phyloP scores from a whole-genome alignment of 371 early-diverging fungal species.

The Polyrhizophydium stewartii region DNA sequence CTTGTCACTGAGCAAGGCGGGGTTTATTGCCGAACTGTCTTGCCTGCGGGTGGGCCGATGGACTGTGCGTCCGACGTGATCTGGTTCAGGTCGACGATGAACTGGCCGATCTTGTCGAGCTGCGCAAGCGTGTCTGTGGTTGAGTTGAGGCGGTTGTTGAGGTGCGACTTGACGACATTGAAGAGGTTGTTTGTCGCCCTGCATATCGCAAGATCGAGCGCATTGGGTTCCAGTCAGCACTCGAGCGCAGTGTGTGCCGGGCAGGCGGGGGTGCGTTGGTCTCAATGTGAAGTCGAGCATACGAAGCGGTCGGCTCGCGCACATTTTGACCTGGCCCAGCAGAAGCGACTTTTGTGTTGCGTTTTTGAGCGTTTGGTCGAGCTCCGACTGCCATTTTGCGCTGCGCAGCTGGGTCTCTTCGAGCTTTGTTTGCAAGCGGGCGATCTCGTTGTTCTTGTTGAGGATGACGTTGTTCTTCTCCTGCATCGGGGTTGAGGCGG shows the following conservation, averaged over 20 bases:
- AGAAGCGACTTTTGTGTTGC: slow-evolving; percentile 43
- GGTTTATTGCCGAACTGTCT: too few relatives aligned
- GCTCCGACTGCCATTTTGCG: slow-evolving; percentile 42
- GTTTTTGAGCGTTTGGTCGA: slow-evolving; percentile 39
- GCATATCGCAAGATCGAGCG: background rate
- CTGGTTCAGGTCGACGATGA: slow-evolving; percentile 29
- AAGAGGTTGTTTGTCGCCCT: slow-evolving; percentile 47
- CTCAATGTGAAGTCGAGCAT: too few relatives aligned
- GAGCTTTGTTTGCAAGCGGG: slow-evolving; percentile 43
- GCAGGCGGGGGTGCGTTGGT: too few relatives aligned
- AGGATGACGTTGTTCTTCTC: slow-evolving; percentile 49
- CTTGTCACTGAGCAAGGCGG: too few relatives aligned
- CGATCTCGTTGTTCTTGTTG: slow-evolving; percentile 53
- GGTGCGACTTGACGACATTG: slow-evolving; percentile 42
- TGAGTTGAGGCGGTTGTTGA: slow-evolving; percentile 39
- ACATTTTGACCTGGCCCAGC: slow-evolving; percentile 57
- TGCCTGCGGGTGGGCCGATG: too few relatives aligned
- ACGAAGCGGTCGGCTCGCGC: too few relatives aligned
- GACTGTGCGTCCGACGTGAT: slow-evolving; percentile 18
- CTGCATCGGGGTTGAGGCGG: too few relatives aligned
- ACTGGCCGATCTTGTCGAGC: slow-evolving; percentile 53
- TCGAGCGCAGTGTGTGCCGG: background rate
- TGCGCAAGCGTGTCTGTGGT: slow-evolving; percentile 40
- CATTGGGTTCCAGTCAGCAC: background rate
- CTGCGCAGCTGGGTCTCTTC: slow-evolving; percentile 40